Conservation (phyloP, 352 stramenopile species). For the Blastocystis hominis region DNA sequence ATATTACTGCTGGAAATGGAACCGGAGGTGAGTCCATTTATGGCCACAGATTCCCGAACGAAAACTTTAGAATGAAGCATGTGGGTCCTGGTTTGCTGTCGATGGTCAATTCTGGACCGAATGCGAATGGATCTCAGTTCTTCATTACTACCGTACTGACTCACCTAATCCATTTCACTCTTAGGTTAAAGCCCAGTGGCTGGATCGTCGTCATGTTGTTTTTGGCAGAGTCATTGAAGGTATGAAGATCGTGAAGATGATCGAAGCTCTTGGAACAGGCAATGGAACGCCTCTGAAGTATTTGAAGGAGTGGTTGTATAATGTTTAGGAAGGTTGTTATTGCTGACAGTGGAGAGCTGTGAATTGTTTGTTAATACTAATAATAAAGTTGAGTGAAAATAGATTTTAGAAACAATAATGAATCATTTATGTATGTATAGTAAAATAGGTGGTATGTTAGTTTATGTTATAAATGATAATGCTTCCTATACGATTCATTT, state of each 20-base stretch:
- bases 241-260: conserved; percentile 60
- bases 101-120: conserved; percentile 74
- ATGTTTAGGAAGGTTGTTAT: conserved; percentile 21
- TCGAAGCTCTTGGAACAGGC: conserved; percentile 64
- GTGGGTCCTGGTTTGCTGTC: conserved; percentile 69
- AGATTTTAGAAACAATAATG: no score
- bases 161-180: background rate
- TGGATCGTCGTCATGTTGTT: conserved; percentile 94
- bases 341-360: conserved; percentile 23
- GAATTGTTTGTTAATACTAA: no score
- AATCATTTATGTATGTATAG: no score
- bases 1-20: conserved; percentile 84
- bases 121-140: conserved; percentile 73
- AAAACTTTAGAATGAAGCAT: conserved; percentile 78
- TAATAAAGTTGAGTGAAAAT: background rate
- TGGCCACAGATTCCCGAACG: conserved; percentile 76
- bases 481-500: no score
- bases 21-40: conserved; percentile 87
- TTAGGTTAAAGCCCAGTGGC: conserved; percentile 67
- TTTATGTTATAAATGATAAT: no score
- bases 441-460: no score
- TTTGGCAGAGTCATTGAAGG: conserved; percentile 78
- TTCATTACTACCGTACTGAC: conserved; percentile 84
- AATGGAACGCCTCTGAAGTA: background rate
- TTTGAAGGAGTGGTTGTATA: background rate